Base-by-base conservation (phyloP, 2,329 filamentous ascomycete species). In the Xylariaceae sp. region DNA sequence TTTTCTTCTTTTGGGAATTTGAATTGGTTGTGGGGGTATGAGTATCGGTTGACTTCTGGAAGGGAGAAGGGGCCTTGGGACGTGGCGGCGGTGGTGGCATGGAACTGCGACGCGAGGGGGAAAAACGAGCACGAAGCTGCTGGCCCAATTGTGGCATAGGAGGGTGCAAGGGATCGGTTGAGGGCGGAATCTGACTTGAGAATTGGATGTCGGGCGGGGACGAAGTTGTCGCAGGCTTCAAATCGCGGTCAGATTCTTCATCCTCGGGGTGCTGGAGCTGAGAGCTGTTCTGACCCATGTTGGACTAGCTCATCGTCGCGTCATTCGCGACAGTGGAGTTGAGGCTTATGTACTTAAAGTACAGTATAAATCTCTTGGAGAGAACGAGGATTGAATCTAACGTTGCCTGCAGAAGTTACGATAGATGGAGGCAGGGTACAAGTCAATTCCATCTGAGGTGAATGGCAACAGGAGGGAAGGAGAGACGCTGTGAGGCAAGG, bases 161-260 rank as follows among this genome's bases (percentile, higher is more conserved):
- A 26, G 22, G 22, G 6, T 26, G 9, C 9, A 26, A 24, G 17
- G 19, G 39, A 35, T 33, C 32, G 13, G 29, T 19, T 15, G 42
- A 41, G 11, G 37, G 11, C 19, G 44, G 41, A 31, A 50, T 19
- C 38, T 52, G 49, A 38, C 47, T 50, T 2, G 49, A 52, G 34
- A 43, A 50, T 1, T 47, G 29, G 31, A 50, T 37, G 2, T 48
- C 42, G 19, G 44, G 17, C 17, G 22, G 11, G 22, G 22, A 26
- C 22, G 22, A 26, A 26, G 22, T 6, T 13, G 30, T 4, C 16
- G 7, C 30, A n/a, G 13, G 7, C 13, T 32, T 32, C 7, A 32
- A 6, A 6, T 26, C 22, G 22, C 6, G 6, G 22, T 26, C 30
- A 32, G 30, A n/a, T n/a, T 13, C 30, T 32, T 32, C 30, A n/a